These are phyloP conservation scores for Vigna mungo DNA, from an alignment of 306 rosid species.

Conservation along the genomic window DNA sequence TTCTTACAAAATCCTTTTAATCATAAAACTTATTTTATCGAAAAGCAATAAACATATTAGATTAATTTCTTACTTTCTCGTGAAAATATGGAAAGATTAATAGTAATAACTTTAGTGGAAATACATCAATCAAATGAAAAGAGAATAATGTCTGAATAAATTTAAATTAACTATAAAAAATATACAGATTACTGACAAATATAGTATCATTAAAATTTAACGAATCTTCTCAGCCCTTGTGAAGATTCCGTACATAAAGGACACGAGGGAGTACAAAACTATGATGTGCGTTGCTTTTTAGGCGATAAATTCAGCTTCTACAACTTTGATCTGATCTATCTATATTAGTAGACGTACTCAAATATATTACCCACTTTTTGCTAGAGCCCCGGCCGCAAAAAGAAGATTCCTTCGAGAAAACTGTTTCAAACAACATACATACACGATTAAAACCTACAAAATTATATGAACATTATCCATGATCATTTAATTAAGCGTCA, in stretches of 20 bases:
- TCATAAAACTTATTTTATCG: background rate
- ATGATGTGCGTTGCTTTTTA: background rate
- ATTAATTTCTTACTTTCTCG: background rate
- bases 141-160: background rate
- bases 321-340: constrained; percentile 10
- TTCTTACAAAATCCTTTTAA: no score
- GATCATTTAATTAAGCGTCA: background rate
- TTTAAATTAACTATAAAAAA: background rate
- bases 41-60: background rate
- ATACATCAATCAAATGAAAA: background rate
- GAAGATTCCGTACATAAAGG: background rate
- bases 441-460: constrained; percentile 30
- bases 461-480: background rate
- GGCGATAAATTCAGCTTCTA: constrained; percentile 13
- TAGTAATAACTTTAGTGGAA: background rate
- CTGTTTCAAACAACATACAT: constrained; percentile 52
- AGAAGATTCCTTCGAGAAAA: constrained; percentile 98
- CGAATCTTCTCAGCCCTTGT: background rate
- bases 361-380: constrained; percentile 52
- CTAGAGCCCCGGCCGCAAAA: constrained; percentile 84
- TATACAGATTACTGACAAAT: background rate
- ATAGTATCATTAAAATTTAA: background rate
- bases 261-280: background rate
- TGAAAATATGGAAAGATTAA: background rate
- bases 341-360: background rate